These are phyloP conservation scores for Lasiodiplodia theobromae DNA, from an alignment of 2,329 filamentous ascomycete species.

Conservation along the genomic window DNA sequence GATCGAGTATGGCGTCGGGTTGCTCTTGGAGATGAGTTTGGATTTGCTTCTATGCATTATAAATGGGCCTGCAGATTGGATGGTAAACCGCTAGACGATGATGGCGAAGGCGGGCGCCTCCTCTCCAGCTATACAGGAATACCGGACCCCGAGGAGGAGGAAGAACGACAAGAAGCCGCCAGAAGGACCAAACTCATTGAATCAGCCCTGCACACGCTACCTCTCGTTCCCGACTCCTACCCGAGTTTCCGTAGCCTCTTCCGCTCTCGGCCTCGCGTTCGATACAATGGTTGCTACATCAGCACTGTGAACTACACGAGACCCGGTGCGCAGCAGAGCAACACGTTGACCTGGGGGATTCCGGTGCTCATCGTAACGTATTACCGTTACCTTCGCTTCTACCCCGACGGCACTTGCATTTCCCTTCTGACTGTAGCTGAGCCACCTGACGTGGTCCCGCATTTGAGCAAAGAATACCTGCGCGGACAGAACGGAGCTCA, in stretches of 20 bases:
- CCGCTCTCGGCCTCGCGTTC: slow-evolving; percentile 80
- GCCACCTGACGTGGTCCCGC: slow-evolving; percentile 85
- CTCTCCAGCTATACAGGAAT: slow-evolving; percentile 40
- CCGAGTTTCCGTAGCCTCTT: slow-evolving; percentile 71
- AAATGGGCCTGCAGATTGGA: slow-evolving; percentile 69
- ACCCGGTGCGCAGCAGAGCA: slow-evolving; percentile 74
- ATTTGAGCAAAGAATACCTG: slow-evolving; percentile 76
- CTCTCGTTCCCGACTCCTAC: slow-evolving; percentile 46
- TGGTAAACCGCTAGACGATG: slow-evolving; percentile 53
- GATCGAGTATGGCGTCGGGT: slow-evolving; percentile 85
- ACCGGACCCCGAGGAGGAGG: slow-evolving; percentile 33
- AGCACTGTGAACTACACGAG: slow-evolving; percentile 95
- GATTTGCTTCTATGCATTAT: slow-evolving; percentile 85
- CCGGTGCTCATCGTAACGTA: slow-evolving; percentile 97
- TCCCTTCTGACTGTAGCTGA: slow-evolving; percentile 82
- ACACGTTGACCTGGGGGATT: slow-evolving; percentile 73
- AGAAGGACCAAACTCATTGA: slow-evolving; percentile 15
- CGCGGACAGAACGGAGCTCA: slow-evolving; percentile 49
- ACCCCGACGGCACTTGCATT: slow-evolving; percentile 84
- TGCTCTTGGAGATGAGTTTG: slow-evolving; percentile 73
- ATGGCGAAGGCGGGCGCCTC: slow-evolving; percentile 42
- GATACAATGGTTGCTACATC: slow-evolving; percentile 97
- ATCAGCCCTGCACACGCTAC: slow-evolving; percentile 41
- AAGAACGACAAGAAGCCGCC: not conserved
- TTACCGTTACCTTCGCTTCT: slow-evolving; percentile 95